Evolutionary conservation across 2,329 filamentous ascomycete species (phyloP).

Genomic region (Macroventuria anomochaeta): DNA sequence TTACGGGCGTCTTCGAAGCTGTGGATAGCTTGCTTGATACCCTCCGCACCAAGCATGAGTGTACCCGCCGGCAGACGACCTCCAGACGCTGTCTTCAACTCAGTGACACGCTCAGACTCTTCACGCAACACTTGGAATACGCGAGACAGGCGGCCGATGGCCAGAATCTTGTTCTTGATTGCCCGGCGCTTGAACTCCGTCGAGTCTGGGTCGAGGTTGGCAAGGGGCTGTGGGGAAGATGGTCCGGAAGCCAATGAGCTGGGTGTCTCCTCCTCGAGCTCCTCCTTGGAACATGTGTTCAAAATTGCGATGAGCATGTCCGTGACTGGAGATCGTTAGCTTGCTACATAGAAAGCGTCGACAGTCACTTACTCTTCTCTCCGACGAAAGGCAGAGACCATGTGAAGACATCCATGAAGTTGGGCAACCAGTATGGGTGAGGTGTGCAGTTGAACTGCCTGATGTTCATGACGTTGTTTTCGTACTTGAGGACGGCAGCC

Average conservation of each 20-base stretch:
- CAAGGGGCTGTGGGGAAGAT: slow-evolving; percentile 71
- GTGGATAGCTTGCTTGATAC: slow-evolving; percentile 97
- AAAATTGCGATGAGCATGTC: slow-evolving; percentile 99
- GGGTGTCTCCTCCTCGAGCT: slow-evolving; percentile 87
- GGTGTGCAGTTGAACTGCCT: slow-evolving; percentile 99
- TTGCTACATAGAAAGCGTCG: not conserved
- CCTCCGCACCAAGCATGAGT: slow-evolving; percentile 96
- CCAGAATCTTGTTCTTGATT: slow-evolving; percentile 99
- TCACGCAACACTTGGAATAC: slow-evolving; percentile 98
- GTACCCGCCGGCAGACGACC: slow-evolving; percentile 92
- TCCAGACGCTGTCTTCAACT: slow-evolving; percentile 95
- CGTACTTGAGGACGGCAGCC: slow-evolving; percentile 97
- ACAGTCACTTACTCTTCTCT: slow-evolving; percentile 69
- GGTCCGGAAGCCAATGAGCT: slow-evolving; percentile 75
- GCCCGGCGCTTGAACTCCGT: slow-evolving; percentile 93
- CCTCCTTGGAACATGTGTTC: slow-evolving; percentile 97
- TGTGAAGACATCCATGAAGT: slow-evolving; percentile 99
- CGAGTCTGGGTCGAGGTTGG: slow-evolving; percentile 75
- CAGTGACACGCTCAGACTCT: slow-evolving; percentile 94
- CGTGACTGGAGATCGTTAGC: slow-evolving; percentile 63
- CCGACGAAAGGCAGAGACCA: slow-evolving; percentile 99
- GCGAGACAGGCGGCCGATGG: slow-evolving; percentile 92
- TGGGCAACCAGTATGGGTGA: slow-evolving; percentile 98
- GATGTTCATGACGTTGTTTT: slow-evolving; percentile 99
- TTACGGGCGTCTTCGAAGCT: slow-evolving; percentile 97